phyloP scores from a whole-genome alignment of 371 early-diverging fungal species.

The Rhizomucor pusillus region DNA sequence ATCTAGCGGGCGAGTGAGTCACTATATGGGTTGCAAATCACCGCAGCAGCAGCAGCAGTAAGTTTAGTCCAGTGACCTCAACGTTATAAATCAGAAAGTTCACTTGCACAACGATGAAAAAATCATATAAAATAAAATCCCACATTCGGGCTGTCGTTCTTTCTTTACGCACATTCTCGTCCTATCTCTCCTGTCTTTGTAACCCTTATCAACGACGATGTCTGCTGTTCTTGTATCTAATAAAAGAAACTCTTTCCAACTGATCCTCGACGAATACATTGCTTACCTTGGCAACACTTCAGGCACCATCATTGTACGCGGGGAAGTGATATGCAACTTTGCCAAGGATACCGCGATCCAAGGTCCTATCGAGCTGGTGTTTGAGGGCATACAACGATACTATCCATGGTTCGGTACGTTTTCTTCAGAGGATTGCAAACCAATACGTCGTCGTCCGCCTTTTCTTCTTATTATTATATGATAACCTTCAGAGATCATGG shows the following conservation, averaged over 20 bases:
- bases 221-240: no score
- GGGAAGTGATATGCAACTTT: constrained; percentile 41
- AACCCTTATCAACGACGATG: no score
- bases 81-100: no score
- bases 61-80: no score
- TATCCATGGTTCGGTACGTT: constrained; percentile 36
- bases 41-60: no score
- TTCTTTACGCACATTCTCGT: no score
- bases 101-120: no score
- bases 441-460: background rate
- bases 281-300: constrained; percentile 30
- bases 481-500: constrained; percentile 37
- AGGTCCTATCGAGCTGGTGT: constrained; percentile 37
- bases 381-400: constrained; percentile 40
- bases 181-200: no score
- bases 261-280: constrained; percentile 36
- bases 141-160: no score
- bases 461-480: background rate
- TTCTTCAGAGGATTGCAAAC: background rate
- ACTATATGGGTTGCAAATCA: no score
- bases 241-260: constrained; percentile 6
- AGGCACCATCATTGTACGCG: constrained; percentile 36
- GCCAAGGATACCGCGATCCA: constrained; percentile 34
- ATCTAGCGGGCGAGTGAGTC: no score
- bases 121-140: no score